Evolutionary conservation across 108 stramenopile species (phyloP), one percentile per base, ranked within the genome.

Genomic region (Chaetoceros tenuissimus): DNA sequence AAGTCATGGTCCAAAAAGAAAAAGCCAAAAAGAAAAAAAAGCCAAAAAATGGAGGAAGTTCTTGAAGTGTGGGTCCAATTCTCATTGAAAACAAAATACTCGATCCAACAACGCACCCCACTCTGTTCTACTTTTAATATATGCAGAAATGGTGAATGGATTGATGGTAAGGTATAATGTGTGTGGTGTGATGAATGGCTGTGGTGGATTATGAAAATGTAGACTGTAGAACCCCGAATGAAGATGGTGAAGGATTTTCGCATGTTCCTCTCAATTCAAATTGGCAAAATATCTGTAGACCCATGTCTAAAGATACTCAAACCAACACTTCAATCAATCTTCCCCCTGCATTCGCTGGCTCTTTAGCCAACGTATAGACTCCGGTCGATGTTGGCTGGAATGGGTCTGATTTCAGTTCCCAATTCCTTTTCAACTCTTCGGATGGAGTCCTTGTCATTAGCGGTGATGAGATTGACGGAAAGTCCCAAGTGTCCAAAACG

Each of bases 401-500:
- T 99, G 19, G 98, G 92, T 28, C 94, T 75, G 55, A 99, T 99
- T 68, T 98, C 96, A 5, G 98, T 99, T 29, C 91, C 96, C 43
- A 99, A 77, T 67, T 99, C 98, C 63, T 95, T 85, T 62, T 98
- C 97, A 47, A 97, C 71, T 58, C 80, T 76, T 64, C 94, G 80
- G 72, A 92, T 59, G 24, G 62, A 60, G 43, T 84, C 70, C 24
- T 78, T 67, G 65, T 99, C 98, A 23, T 99, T 96, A 67, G 86
- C 86, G 31, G 97, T 99, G 59, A 99, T 98, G 48, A 99, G 76
- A 68, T 97, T 98, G 54, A 99, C 93, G 21, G 99, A 96, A 31
- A 99, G 79, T 29, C 97, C 99, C 60, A 96, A 79, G 72, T 97
- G 97, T 3, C 99, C 99, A 58, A 97, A 98, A 29, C 99, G 84